Evolutionary conservation across 2,329 filamentous ascomycete genomes (phyloP).

Genomic region (Aureobasidium uvarum): DNA sequence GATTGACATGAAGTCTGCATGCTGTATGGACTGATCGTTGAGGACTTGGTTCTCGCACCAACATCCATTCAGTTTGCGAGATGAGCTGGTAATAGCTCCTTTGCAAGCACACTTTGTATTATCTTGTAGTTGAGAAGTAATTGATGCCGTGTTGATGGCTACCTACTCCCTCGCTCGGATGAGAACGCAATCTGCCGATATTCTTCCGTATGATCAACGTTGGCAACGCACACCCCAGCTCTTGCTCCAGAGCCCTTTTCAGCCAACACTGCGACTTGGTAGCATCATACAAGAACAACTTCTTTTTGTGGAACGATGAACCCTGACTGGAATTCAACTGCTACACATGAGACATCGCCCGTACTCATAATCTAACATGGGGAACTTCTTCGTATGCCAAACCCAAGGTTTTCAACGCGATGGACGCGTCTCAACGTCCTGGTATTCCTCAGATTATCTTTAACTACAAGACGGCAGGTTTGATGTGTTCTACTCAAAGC

Average conservation of each 20-base stretch:
- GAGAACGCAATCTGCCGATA: neutral
- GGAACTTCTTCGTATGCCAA: neutral
- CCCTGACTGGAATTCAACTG: too few relatives aligned
- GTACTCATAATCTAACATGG: neutral
- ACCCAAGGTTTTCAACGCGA: neutral
- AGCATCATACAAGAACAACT: neutral
- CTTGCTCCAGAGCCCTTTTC: neutral
- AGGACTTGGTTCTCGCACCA: too few relatives aligned
- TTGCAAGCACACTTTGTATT: neutral
- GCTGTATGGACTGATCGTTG: neutral
- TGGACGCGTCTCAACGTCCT: neutral
- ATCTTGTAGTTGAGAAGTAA: neutral
- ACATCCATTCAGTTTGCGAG: too few relatives aligned
- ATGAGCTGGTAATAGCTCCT: too few relatives aligned
- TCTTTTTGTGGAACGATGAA: neutral
- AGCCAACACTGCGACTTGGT: neutral
- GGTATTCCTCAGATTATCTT: neutral
- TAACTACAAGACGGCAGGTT: neutral
- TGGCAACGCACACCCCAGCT: neutral
- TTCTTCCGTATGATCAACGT: neutral
- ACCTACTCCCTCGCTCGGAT: neutral
- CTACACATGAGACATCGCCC: neutral
- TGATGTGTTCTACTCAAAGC: neutral
- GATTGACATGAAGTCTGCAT: neutral
- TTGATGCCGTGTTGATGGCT: neutral